A percentile compares a stretch with the other conserved stretches of the same genome.
phyloP scores from a whole-genome alignment of 768 basidiomycete species.

The Tricholoma bakamatsutake region DNA sequence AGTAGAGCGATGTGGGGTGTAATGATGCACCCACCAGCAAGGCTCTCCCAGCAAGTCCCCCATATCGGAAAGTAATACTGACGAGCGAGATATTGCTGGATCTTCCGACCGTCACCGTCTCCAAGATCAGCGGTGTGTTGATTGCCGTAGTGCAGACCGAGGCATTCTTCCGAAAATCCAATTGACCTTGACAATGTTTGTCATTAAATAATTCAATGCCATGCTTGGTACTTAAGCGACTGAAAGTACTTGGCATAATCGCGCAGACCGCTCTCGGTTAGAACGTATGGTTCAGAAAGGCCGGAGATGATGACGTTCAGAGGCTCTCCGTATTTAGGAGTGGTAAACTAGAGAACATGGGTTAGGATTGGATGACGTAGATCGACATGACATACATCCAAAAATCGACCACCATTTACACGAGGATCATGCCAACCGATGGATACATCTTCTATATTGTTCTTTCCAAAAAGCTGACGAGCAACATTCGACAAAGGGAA shows the following conservation, averaged over 20 bases:
- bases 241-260: conserved; percentile 56
- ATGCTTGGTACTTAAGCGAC: background rate
- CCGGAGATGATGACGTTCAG: conserved; percentile 80
- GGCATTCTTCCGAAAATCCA: conserved; percentile 78
- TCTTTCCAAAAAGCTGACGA: background rate
- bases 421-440: conserved; percentile 65
- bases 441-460: background rate
- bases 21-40: conserved; percentile 42
- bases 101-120: conserved; percentile 68
- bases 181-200: conserved; percentile 46
- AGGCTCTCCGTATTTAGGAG: conserved; percentile 65
- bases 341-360: conserved; percentile 48
- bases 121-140: conserved; percentile 79
- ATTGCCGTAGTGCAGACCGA: conserved; percentile 72
- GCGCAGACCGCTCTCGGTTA: conserved; percentile 68
- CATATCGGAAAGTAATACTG: conserved; percentile 73
- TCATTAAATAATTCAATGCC: background rate
- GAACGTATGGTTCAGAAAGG: conserved; percentile 71
- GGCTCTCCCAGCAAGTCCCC: conserved; percentile 87
- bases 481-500: background rate
- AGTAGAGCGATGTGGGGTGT: background rate
- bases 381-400: conserved; percentile 54
- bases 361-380: background rate
- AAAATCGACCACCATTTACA: conserved; percentile 60
- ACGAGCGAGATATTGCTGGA: conserved; percentile 66